A percentile compares a stretch with the other conserved stretches of the same genome.
These are phyloP conservation scores for Entomortierella beljakovae DNA, from an alignment of 192 early-diverging fungal species.

Conservation along the genomic window DNA sequence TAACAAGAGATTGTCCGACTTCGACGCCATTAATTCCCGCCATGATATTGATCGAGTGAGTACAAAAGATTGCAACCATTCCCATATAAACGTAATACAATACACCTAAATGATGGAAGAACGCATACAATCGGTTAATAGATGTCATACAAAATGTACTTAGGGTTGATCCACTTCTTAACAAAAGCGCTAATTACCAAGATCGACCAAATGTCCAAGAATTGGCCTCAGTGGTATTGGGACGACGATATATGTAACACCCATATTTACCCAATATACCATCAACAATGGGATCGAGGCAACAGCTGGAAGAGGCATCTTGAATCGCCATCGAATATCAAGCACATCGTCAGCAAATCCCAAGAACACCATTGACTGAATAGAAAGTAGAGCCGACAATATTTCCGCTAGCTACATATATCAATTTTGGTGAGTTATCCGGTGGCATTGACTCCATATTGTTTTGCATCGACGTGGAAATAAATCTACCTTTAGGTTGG, in stretches of 20 bases:
- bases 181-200: conserved; percentile 66
- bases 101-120: conserved; percentile 57
- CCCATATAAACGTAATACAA: conserved; percentile 97
- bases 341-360: conserved; percentile 99
- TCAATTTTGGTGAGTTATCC: no score
- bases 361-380: conserved; percentile 97
- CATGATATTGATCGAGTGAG: conserved; percentile 98
- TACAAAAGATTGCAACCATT: conserved; percentile 91
- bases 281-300: conserved; percentile 94
- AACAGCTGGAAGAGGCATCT: conserved; percentile 92
- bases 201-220: conserved; percentile 79
- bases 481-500: conserved; percentile 73
- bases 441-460: no score
- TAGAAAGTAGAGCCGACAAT: conserved; percentile 87
- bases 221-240: conserved; percentile 84
- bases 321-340: conserved; percentile 95
- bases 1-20: conserved; percentile 92
- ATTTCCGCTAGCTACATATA: conserved; percentile 84
- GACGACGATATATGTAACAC: conserved; percentile 87
- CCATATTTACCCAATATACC: conserved; percentile 93
- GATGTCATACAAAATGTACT: no score
- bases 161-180: not conserved
- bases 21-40: conserved; percentile 99
- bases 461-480: no score
- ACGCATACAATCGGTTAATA: not conserved